Evolutionary conservation across 2,329 filamentous ascomycete species (phyloP).

Genomic region (Cladophialophora psammophila): DNA sequence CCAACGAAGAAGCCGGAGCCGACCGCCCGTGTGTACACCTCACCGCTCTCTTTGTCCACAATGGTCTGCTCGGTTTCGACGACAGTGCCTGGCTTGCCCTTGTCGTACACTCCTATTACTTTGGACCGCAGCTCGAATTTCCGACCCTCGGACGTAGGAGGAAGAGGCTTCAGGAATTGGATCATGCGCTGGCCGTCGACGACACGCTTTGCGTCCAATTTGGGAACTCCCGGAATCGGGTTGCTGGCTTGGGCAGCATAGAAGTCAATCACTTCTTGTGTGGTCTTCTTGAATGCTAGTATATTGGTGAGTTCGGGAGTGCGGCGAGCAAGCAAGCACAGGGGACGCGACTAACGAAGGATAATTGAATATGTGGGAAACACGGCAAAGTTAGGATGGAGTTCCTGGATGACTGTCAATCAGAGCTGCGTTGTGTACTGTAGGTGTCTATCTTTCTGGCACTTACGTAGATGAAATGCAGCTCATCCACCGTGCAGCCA

Average conservation of each 20-base stretch:
- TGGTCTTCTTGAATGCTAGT: constrained; percentile 75
- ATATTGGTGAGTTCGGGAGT: constrained; percentile 2
- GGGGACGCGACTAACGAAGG: constrained; percentile 64
- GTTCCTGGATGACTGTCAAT: constrained; percentile 62
- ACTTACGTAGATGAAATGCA: constrained; percentile 88
- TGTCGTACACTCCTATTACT: constrained; percentile 87
- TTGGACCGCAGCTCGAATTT: constrained; percentile 79
- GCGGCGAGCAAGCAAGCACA: not conserved
- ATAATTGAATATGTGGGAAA: constrained; percentile 90
- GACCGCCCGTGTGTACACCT: constrained; percentile 74
- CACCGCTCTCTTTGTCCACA: constrained; percentile 72
- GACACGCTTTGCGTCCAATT: constrained; percentile 75
- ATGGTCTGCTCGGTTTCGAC: constrained; percentile 80
- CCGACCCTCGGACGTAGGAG: constrained; percentile 72
- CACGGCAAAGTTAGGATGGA: constrained; percentile 83
- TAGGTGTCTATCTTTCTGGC: not conserved
- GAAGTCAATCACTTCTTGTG: constrained; percentile 83
- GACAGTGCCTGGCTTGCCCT: constrained; percentile 82
- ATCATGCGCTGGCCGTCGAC: constrained; percentile 86
- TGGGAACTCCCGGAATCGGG: constrained; percentile 77
- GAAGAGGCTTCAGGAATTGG: constrained; percentile 77
- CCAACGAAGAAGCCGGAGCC: constrained; percentile 80
- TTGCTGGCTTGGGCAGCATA: constrained; percentile 72
- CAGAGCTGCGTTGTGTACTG: not conserved
- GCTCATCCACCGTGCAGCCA: constrained; percentile 79